Evolutionary conservation across 257 asterid species (phyloP), one percentile per base, ranked within the genome.

Genomic region (Knoxia roxburghii): DNA sequence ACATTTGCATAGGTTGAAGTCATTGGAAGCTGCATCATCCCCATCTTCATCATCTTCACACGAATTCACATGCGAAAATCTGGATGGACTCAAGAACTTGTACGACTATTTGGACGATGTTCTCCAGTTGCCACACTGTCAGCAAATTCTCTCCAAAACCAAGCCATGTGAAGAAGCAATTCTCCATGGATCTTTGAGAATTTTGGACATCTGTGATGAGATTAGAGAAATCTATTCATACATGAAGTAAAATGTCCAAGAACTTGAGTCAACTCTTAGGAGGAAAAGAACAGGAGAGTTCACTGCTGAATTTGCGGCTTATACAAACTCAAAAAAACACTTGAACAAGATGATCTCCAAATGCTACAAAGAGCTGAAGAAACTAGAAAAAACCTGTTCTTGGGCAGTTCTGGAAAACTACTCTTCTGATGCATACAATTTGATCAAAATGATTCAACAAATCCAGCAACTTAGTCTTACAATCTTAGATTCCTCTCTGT

Each of bases 81-180:
- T 85, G 82, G 76, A 75, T 60, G 74, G 75, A 52, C 81, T 85
- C 40, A 70, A 21, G 72, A 70, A 69, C 8, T 52, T 85, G 52
- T 81, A 80, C 11, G 74, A 78, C 10, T 67, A 26, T 37, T 35
- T 84, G 29, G 71, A 75, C 5, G 69, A 65, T 63, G 14, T 78
- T 33, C 74, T 82, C 24, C 81, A 68, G 59, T 57, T 82, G 49
- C 79, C 87, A 20, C 61, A 73, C 2, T 26, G 68, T 71, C 86
- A 75, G 55, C 82, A 72, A 33, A 27, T 59, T 7, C 70, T 78
- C 29, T 43, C 77, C 33, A 27, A 45, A 1, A 49, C 4, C 43
- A 37, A 76, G 18, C 26, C 62, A 54, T 18, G 49, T 11, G 45
- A 55, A 1, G 73, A 75, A 50, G 77, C 65, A 70, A 17, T 78